Conservation (phyloP, 1,139 yeast species). For the Taiozyma sp. region DNA sequence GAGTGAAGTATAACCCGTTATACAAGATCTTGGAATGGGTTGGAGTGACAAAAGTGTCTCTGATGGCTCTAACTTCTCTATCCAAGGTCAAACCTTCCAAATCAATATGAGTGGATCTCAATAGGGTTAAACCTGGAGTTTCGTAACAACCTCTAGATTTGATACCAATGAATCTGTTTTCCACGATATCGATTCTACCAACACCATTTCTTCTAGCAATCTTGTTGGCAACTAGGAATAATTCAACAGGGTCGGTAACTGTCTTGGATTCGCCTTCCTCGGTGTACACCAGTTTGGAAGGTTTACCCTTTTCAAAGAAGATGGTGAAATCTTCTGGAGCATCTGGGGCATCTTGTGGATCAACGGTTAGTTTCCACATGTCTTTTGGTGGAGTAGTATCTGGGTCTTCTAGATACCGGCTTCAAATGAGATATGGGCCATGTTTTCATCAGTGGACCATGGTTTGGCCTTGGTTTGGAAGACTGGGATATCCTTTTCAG, state of each 20-base stretch:
- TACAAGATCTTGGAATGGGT: conserved; percentile 85
- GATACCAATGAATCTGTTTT: conserved; percentile 97
- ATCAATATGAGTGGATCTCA: conserved; percentile 92
- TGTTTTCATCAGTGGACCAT: conserved; percentile 98
- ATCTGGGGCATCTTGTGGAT: conserved; percentile 93
- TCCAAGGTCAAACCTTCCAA: conserved; percentile 95
- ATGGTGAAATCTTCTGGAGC: conserved; percentile 85
- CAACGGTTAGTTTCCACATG: conserved; percentile 98
- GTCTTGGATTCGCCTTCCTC: conserved; percentile 48
- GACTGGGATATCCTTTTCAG: conserved; percentile 85
- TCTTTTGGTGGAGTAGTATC: conserved; percentile 98
- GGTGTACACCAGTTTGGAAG: conserved; percentile 66
- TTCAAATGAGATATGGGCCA: conserved; percentile 98
- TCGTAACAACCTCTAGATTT: conserved; percentile 99
- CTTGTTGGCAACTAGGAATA: conserved; percentile 88
- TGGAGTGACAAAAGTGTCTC: conserved; percentile 95
- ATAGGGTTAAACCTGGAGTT: conserved; percentile 94
- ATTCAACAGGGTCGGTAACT: conserved; percentile 82
- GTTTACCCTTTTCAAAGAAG: conserved; percentile 81
- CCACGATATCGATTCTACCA: conserved; percentile 98
- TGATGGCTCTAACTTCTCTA: conserved; percentile 94
- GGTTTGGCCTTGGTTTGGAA: conserved; percentile 98
- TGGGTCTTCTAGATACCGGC: conserved; percentile 99
- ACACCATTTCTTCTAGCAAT: conserved; percentile 99
- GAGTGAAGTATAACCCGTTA: conserved; percentile 97